These are phyloP conservation scores for Epichloe amarillans DNA, from an alignment of 2,329 filamentous ascomycete genomes.

Conservation along the genomic window DNA sequence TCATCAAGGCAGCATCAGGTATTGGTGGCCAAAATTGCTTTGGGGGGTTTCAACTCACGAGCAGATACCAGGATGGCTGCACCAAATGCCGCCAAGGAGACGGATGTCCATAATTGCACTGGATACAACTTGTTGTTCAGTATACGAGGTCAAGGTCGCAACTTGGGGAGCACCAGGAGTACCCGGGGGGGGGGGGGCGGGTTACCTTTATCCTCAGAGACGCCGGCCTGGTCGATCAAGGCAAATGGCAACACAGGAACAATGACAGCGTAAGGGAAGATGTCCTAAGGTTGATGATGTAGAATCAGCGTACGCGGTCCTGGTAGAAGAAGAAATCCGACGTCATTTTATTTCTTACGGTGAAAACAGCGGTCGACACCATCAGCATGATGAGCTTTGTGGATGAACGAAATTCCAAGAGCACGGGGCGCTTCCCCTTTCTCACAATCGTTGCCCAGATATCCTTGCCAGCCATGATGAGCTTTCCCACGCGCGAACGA, in stretches of 20 bases:
- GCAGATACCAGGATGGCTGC: conserved; percentile 18
- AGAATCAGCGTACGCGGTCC: neutral
- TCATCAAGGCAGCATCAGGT: neutral
- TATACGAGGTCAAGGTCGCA: neutral
- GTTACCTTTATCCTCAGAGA: conserved; percentile 11
- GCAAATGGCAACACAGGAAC: conserved; percentile 21
- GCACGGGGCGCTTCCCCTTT: conserved; percentile 13
- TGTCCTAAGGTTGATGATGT: conserved; percentile 13
- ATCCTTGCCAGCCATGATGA: conserved; percentile 9
- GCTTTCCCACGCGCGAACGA: conserved; percentile 1
- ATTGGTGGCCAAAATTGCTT: neutral
- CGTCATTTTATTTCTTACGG: conserved; percentile 10
- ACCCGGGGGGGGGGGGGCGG: too few species aligned
- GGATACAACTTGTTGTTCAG: neutral
- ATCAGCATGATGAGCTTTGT: conserved; percentile 19
- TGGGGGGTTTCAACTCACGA: conserved; percentile 12
- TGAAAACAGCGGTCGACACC: conserved; percentile 21
- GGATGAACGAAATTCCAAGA: conserved; percentile 19
- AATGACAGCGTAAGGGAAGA: conserved; percentile 22
- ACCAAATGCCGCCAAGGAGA: conserved; percentile 21
- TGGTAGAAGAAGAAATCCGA: neutral
- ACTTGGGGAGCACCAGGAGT: neutral
- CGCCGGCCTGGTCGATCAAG: conserved; percentile 14
- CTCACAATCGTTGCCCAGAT: conserved; percentile 7
- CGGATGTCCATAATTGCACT: conserved; percentile 24